These are phyloP conservation scores for Multifurca ochricompacta DNA, from an alignment of 768 basidiomycete genomes.

Conservation along the genomic window DNA sequence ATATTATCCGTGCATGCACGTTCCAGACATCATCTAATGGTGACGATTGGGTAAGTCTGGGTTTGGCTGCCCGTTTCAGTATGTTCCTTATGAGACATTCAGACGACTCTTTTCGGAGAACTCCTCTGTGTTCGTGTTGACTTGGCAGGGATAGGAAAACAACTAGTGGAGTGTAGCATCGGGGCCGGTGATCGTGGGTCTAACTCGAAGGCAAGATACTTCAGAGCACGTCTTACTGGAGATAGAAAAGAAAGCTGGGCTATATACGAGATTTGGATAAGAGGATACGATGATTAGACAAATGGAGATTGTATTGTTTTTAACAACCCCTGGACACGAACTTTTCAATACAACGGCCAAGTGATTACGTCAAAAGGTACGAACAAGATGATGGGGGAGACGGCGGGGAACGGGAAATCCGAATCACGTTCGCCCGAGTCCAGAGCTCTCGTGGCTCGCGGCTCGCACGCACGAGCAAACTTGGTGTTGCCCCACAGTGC, in stretches of 20 bases:
- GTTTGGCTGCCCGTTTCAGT: background rate
- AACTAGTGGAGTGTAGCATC: conserved; percentile 7
- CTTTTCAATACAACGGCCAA: background rate
- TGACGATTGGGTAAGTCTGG: conserved; percentile 28
- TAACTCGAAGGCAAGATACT: conserved; percentile 23
- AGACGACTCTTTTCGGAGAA: background rate
- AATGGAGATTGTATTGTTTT: conserved; percentile 15
- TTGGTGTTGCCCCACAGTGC: background rate
- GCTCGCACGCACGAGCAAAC: too few relatives aligned
- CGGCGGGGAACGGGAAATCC: background rate
- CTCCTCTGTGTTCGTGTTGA: conserved; percentile 1
- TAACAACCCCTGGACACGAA: too few relatives aligned
- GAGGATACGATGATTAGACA: conserved; percentile 20
- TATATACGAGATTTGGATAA: conserved; percentile 37
- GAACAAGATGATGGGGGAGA: too few relatives aligned
- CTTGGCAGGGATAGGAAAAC: background rate
- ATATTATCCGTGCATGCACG: conserved; percentile 26
- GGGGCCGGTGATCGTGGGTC: background rate
- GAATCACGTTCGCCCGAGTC: too few relatives aligned
- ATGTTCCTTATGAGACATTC: background rate
- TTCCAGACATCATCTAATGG: conserved; percentile 29
- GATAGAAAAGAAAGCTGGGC: conserved; percentile 30
- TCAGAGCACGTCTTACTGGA: conserved; percentile 26
- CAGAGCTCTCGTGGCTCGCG: too few relatives aligned
- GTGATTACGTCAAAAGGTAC: conserved; percentile 5